phyloP scores from a whole-genome alignment of 345 rosid species.

The Schrenkiella parvula region DNA sequence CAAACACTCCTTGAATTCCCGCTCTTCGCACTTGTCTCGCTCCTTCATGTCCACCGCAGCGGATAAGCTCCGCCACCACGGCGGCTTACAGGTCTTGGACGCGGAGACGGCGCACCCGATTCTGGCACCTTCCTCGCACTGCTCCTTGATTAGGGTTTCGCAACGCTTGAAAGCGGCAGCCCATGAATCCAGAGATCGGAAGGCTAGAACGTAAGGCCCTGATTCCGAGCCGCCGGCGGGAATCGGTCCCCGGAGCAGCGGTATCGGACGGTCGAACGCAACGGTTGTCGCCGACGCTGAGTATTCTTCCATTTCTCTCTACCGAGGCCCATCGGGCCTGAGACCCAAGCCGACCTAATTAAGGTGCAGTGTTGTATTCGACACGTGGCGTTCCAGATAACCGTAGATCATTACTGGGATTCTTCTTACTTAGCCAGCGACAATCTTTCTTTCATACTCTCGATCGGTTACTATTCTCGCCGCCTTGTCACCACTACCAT shows the following conservation, averaged over 20 bases:
- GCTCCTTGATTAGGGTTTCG: constrained; percentile 44
- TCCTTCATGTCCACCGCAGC: constrained; percentile 45
- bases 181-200: constrained; percentile 61
- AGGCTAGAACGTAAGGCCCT: constrained; percentile 62
- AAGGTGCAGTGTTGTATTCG: too few relatives aligned
- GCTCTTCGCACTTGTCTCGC: constrained; percentile 71
- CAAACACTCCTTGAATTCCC: constrained; percentile 65
- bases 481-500: too few relatives aligned
- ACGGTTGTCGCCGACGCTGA: constrained; percentile 55
- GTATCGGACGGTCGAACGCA: constrained; percentile 51
- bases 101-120: constrained; percentile 84
- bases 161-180: constrained; percentile 45
- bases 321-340: constrained; percentile 25
- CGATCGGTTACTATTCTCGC: neutral
- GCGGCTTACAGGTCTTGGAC: constrained; percentile 64
- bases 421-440: neutral
- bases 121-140: constrained; percentile 77
- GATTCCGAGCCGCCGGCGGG: constrained; percentile 37
- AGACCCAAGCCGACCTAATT: neutral
- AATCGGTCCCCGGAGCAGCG: constrained; percentile 67
- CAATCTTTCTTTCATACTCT: neutral
- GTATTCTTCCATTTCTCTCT: constrained; percentile 41
- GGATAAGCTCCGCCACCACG: constrained; percentile 64
- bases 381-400: constrained; percentile 10
- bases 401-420: neutral